Conservation (phyloP, 2,329 filamentous ascomycete species). For the Fusarium sp. region DNA sequence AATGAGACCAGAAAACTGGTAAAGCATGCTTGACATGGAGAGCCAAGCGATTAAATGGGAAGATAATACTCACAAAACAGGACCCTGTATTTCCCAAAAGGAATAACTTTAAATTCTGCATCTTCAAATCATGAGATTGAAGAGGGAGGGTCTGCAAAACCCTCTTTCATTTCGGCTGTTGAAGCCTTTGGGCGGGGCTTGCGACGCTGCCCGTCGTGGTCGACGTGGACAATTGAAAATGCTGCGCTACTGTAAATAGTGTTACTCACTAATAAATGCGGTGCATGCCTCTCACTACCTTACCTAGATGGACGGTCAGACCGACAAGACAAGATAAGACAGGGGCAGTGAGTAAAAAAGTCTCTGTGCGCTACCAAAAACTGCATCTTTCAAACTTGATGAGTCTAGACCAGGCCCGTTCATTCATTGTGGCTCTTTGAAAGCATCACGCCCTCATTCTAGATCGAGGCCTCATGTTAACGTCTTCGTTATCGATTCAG, state of each 20-base stretch:
- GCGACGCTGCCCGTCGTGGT: neutral
- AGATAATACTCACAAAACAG: constrained; percentile 14
- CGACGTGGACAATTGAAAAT: constrained; percentile 10
- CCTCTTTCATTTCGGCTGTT: constrained; percentile 44
- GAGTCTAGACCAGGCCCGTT: constrained; percentile 22
- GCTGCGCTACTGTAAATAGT: constrained; percentile 39
- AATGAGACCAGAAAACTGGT: constrained; percentile 22
- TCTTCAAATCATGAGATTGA: constrained; percentile 11
- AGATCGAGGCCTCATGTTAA: constrained; percentile 6
- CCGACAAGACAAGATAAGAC: neutral
- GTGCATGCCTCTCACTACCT: constrained; percentile 16
- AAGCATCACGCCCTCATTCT: constrained; percentile 9
- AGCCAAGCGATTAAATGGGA: constrained; percentile 8
- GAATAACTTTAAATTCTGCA: constrained; percentile 33
- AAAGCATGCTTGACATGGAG: constrained; percentile 27
- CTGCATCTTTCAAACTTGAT: neutral
- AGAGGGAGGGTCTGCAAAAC: constrained; percentile 7
- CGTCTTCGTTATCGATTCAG: constrained; percentile 20
- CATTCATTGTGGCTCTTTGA: constrained; percentile 9
- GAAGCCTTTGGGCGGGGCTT: constrained; percentile 30
- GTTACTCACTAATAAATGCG: constrained; percentile 27
- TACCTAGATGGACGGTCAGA: constrained; percentile 6
- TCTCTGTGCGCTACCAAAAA: neutral
- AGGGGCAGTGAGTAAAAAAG: neutral
- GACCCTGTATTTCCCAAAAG: constrained; percentile 27